Evolutionary conservation across 1,139 yeast genomes (phyloP), one percentile per base, ranked within the genome.

Genomic region (Magnusiomyces tetraspermus): DNA sequence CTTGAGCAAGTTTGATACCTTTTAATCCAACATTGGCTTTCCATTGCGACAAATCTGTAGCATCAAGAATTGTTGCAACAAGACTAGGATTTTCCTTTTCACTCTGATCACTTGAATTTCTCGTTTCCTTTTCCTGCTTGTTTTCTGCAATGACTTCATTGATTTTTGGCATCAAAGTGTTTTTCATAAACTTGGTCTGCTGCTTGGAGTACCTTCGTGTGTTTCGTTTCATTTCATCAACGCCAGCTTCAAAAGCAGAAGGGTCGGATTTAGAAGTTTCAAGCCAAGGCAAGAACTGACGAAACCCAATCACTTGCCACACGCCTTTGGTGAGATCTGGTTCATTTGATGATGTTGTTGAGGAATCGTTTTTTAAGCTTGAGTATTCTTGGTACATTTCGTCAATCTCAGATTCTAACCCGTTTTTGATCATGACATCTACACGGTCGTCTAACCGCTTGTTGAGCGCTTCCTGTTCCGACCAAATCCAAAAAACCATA

Each of bases 241-340:
- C 71, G 8, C 94, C 82, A 5, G 70, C 68, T 1, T 62, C 62
- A 53, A 81, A 73, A 22, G 49, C 55, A 28, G 36, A 55, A 13
- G 58, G 48, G 24, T 54, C 51, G 1, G 58, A 60, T 11, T 66
- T 63, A 0, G 57, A 54, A 0, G 63, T 62, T 33, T 69, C 61
- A 3, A 92, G 67, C 84, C 89, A 90, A 0, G 96, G 95, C 41
- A 89, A 66, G 64, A 92, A 90, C 66, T 92, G 97, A 63, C 88
- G 87, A 67, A 88, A 92, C 1, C 99, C 99, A 61, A 92, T 89
- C 1, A 88, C 96, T 68, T 92, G 98, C 88, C 89, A 90, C 0
- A 92, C 77, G 0, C 98, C 97, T 52, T 78, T 72, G 51, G 86
- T 83, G 53, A 80, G 70, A 52, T 78, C 48, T 58, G 57, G 1